These are phyloP conservation scores for Lactifluus subvellereus DNA, from an alignment of 768 basidiomycete genomes.

Conservation along the genomic window DNA sequence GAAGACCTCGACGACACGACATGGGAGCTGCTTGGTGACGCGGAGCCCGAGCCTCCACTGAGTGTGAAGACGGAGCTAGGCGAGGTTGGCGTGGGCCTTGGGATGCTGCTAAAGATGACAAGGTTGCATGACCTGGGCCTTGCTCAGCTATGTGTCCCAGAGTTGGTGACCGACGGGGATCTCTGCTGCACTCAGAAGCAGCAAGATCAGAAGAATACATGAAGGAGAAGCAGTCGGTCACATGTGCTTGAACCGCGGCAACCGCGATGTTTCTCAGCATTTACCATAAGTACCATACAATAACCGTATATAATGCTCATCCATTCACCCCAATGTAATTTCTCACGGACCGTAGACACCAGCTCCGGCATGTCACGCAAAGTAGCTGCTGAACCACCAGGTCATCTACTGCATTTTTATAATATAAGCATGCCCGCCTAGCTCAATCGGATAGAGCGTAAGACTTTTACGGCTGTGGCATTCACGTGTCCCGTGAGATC, in stretches of 20 bases:
- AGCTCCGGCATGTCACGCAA: neutral
- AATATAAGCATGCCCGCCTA: constrained; percentile 39
- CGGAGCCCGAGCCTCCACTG: constrained; percentile 18
- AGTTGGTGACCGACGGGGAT: constrained; percentile 25
- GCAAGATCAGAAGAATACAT: neutral
- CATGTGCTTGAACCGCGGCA: neutral
- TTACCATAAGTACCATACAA: neutral
- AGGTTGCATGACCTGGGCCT: constrained; percentile 68
- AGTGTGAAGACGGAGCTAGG: constrained; percentile 29
- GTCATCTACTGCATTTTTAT: neutral
- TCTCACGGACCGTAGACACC: neutral
- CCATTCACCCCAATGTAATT: neutral
- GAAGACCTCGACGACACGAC: constrained; percentile 63
- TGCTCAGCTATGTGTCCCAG: constrained; percentile 46
- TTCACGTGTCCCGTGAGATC: constrained; percentile 30
- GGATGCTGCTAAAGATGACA: constrained; percentile 72
- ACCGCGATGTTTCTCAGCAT: neutral
- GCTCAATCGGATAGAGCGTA: constrained; percentile 58
- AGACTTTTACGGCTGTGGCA: constrained; percentile 41
- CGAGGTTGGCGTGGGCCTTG: constrained; percentile 39
- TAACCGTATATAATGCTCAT: constrained; percentile 2
- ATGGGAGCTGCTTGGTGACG: constrained; percentile 53
- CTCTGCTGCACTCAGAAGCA: neutral
- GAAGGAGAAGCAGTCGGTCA: neutral
- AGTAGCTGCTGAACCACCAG: no score